Evolutionary conservation across 306 rosid genomes (phyloP).

Genomic region (Cicer cuneatum): DNA sequence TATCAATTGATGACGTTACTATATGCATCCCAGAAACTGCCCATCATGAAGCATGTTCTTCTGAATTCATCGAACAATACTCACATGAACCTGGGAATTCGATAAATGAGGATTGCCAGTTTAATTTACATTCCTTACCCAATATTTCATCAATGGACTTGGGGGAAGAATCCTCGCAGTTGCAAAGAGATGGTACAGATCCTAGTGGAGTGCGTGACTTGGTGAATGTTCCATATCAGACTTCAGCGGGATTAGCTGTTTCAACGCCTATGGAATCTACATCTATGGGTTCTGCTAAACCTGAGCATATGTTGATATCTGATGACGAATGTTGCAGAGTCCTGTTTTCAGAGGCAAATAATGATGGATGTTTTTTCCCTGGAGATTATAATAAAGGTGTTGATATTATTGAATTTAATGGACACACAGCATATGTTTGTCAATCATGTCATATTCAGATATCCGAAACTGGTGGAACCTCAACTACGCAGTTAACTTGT

Average conservation of each 20-base stretch:
- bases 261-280: constrained; percentile 52
- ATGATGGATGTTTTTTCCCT: constrained; percentile 55
- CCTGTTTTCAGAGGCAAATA: constrained; percentile 70
- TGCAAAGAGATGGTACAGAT: constrained; percentile 61
- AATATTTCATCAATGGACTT: constrained; percentile 64
- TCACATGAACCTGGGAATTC: constrained; percentile 64
- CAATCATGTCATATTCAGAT: constrained; percentile 52
- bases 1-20: constrained; percentile 58
- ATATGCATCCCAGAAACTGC: constrained; percentile 64
- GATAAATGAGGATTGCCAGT: constrained; percentile 54
- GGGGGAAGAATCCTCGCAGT: constrained; percentile 58
- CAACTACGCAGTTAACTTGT: constrained; percentile 49
- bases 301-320: constrained; percentile 67
- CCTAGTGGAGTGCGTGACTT: constrained; percentile 53
- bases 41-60: constrained; percentile 58
- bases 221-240: constrained; percentile 54
- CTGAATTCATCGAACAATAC: constrained; percentile 59
- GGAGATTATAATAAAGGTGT: constrained; percentile 52
- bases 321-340: constrained; percentile 91
- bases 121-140: constrained; percentile 57
- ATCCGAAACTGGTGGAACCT: constrained; percentile 53
- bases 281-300: constrained; percentile 53
- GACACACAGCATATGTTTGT: constrained; percentile 54
- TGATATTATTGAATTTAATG: constrained; percentile 52
- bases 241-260: constrained; percentile 53